Base-by-base conservation (phyloP, 2,329 filamentous ascomycete genomes). In the Didymella exigua region DNA sequence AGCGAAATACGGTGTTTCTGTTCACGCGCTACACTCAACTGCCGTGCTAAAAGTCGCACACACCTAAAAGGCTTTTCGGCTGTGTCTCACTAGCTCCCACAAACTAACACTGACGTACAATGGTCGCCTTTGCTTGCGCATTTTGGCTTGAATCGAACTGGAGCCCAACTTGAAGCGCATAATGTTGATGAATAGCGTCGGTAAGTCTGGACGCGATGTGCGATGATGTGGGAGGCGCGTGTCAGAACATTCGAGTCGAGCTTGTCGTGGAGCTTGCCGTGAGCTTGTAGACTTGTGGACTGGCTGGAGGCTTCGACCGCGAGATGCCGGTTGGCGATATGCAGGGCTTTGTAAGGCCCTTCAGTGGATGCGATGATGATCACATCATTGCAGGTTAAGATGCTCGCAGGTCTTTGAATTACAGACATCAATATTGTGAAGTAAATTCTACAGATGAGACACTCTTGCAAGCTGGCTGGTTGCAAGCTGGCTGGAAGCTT, bases 151-250 rank as follows among this genome's bases (percentile, higher is more conserved):
- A 19, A 10, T 41, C 38, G 23, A 27, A 14, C 24, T 36, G 21
- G 18, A 3, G 18, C 33, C 33, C 18, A 36, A 36, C 16, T 36
- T 13, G 4, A 21, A 36, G 33, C 33, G 18, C 18, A 16, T 36
- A 8, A 21, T 14, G 5, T 8, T 16, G 21, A 26, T 16, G 21
- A 40, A 3, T 19, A 29, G 21, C 31, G 8, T 7, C 42, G 4
- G 7, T 11, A 34, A 16, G 24, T 27, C 11, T 41, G 23, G 23
- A 26, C 30, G 31, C 19, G 19, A 21, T 24, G 29, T 29, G 33
- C 9, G 44, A 31, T 50, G 40, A 50, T 44, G 38, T 50, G 48
- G 29, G 47, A 37, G 47, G 48, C 48, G 48, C 26, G 26, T 37
- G 40, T 50, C 30, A 38, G 23, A 24, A 9, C n/a, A 19, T 18